A percentile compares a stretch with the other conserved stretches of the same genome.
These are phyloP conservation scores for Cutaneotrichosporon cutaneum DNA, from an alignment of 1,284 basidiomycete genomes.

Conservation along the genomic window DNA sequence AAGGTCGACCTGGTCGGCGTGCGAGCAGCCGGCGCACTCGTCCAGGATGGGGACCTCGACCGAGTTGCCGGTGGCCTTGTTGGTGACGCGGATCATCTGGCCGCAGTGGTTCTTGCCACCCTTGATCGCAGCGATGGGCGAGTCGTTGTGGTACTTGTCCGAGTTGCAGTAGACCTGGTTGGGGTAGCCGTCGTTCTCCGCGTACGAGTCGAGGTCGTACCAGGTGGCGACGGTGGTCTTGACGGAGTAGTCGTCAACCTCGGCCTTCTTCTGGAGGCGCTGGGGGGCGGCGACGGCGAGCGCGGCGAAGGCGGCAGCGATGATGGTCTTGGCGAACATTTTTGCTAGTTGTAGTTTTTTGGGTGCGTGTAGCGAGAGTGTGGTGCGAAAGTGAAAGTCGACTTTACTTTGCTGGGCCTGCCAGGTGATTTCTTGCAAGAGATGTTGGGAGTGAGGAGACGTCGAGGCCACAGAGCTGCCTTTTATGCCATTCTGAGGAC, in stretches of 20 bases:
- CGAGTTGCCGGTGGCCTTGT: background rate
- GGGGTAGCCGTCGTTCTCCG: constrained; percentile 7
- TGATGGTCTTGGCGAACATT: constrained; percentile 7
- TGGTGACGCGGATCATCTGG: background rate
- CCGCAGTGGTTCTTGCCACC: constrained; percentile 8
- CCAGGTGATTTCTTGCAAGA: background rate
- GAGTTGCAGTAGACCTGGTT: background rate
- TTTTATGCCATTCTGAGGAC: background rate
- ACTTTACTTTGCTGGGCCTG: constrained; percentile 3
- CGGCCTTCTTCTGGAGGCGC: background rate
- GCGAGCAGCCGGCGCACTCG: constrained; percentile 6
- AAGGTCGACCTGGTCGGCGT: constrained; percentile 1
- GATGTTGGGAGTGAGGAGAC: background rate
- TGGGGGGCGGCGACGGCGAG: constrained; percentile 1
- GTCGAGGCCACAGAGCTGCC: background rate
- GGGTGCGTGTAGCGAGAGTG: background rate
- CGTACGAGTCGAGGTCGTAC: constrained; percentile 3
- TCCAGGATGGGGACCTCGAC: background rate
- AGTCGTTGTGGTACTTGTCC: constrained; percentile 2
- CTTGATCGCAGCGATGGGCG: constrained; percentile 4
- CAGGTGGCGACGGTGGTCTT: background rate
- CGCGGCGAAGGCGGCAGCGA: background rate
- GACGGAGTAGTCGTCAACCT: background rate
- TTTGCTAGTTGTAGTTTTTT: background rate
- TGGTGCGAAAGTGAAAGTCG: background rate